A percentile compares a stretch with the other conserved stretches of the same genome.
phyloP scores from a whole-genome alignment of 1,284 basidiomycete genomes.

The Spongispora temasekensis region DNA sequence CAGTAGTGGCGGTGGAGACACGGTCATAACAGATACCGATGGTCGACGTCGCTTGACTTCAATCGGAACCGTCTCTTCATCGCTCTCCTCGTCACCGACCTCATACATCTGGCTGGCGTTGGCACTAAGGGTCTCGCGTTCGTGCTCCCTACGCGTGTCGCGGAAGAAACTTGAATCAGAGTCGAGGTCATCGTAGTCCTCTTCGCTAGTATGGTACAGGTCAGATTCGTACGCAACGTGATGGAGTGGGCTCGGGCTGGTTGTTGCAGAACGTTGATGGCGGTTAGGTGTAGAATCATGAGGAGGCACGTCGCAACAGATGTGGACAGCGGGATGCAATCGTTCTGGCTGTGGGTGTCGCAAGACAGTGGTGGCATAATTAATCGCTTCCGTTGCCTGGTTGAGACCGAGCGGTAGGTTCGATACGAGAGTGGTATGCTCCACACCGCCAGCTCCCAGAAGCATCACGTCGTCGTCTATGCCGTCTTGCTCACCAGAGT shows the following conservation, averaged over 20 bases:
- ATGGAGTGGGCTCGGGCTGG: slow-evolving; percentile 47
- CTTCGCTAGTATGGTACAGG: slow-evolving; percentile 27
- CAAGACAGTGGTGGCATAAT: slow-evolving; percentile 24
- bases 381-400: slow-evolving; percentile 30
- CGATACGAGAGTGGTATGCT: slow-evolving; percentile 43
- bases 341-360: slow-evolving; percentile 34
- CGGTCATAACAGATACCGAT: slow-evolving; percentile 32
- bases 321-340: slow-evolving; percentile 24
- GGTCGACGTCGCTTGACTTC: slow-evolving; percentile 41
- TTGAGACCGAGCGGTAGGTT: slow-evolving; percentile 39
- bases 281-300: slow-evolving; percentile 30
- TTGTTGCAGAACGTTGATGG: slow-evolving; percentile 35
- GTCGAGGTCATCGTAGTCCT: slow-evolving; percentile 35
- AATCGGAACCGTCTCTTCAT: slow-evolving; percentile 35
- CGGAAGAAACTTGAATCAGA: slow-evolving; percentile 40
- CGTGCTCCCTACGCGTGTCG: slow-evolving; percentile 25
- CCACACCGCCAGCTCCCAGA: slow-evolving; percentile 55
- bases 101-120: slow-evolving; percentile 37
- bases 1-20: slow-evolving; percentile 31
- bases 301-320: slow-evolving; percentile 26
- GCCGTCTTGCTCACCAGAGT: slow-evolving; percentile 49
- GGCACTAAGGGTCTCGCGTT: slow-evolving; percentile 26
- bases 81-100: slow-evolving; percentile 39
- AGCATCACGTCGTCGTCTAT: slow-evolving; percentile 47
- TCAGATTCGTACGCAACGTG: slow-evolving; percentile 39